Percentiles rank a stretch among this genome's conserved stretches.
Evolutionary conservation across 176 grass and related monocot genomes (phyloP).

Genomic region (Cenchrus americanus): DNA sequence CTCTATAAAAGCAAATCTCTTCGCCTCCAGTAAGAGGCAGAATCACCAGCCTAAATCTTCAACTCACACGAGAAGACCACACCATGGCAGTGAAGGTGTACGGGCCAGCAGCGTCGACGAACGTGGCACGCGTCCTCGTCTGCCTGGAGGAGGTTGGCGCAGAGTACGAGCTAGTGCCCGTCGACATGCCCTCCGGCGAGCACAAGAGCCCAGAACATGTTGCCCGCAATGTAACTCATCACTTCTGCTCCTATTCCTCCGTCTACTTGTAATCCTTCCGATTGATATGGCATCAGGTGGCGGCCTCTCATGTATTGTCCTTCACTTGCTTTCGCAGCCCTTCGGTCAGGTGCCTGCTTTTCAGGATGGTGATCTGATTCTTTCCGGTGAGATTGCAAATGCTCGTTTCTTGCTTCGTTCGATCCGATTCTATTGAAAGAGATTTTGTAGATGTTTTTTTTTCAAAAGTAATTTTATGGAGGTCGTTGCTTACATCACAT

Average conservation of each 20-base stretch:
- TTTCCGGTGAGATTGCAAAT: constrained; percentile 35
- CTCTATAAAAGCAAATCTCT: neutral
- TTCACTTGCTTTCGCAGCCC: constrained; percentile 29
- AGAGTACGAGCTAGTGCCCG: constrained; percentile 46
- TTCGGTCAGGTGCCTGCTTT: constrained; percentile 60
- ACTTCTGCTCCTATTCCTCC: neutral
- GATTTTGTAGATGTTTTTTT: neutral
- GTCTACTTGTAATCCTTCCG: neutral
- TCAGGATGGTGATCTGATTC: constrained; percentile 50
- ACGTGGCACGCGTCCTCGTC: constrained; percentile 40
- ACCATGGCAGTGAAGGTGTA: constrained; percentile 41
- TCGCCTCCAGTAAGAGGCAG: neutral
- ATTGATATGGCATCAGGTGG: too few relatives aligned
- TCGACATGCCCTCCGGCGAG: constrained; percentile 47
- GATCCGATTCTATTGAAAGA: neutral
- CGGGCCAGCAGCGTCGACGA: constrained; percentile 31
- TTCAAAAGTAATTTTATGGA: too few relatives aligned
- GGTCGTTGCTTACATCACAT: neutral
- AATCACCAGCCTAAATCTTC: neutral
- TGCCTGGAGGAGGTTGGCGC: constrained; percentile 48
- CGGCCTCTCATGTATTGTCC: neutral
- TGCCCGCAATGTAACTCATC: constrained; percentile 25
- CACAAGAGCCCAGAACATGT: constrained; percentile 47
- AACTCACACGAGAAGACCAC: neutral
- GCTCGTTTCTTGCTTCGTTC: neutral